phyloP scores from a whole-genome alignment of 306 rosid genomes.

The Astragalus glycyphyllos region DNA sequence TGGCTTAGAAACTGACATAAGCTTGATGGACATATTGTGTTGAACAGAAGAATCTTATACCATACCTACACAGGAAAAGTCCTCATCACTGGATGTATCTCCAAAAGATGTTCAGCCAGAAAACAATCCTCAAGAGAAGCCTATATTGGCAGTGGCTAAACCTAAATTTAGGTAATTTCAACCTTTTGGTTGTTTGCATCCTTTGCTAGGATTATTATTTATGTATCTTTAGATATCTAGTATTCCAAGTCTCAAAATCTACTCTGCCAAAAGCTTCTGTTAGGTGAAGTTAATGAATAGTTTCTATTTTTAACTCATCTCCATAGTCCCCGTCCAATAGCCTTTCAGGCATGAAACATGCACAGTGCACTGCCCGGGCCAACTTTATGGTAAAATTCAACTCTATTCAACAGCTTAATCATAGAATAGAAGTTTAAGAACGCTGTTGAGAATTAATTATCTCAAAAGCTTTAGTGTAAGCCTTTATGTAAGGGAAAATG shows the following conservation, averaged over 20 bases:
- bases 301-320: background rate
- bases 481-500: no score
- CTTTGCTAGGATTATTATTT: slow-evolving; percentile 14
- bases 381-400: background rate
- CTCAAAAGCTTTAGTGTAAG: no score
- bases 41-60: slow-evolving; percentile 66
- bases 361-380: no score
- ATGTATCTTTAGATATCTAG: slow-evolving; percentile 7
- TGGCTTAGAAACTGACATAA: slow-evolving; percentile 27
- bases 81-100: slow-evolving; percentile 36
- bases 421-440: background rate
- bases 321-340: background rate
- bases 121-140: slow-evolving; percentile 39
- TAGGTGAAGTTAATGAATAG: slow-evolving; percentile 22
- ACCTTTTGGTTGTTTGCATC: slow-evolving; percentile 5
- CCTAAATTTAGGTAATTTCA: slow-evolving; percentile 75
- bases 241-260: background rate
- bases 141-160: slow-evolving; percentile 49
- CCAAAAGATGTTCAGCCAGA: slow-evolving; percentile 48
- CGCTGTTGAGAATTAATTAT: no score
- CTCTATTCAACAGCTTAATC: background rate
- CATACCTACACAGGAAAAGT: slow-evolving; percentile 48
- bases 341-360: background rate
- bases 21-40: slow-evolving; percentile 42
- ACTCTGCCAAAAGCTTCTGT: slow-evolving; percentile 6